A percentile compares a stretch with the other conserved stretches of the same genome.
Evolutionary conservation across 1,284 basidiomycete genomes (phyloP).

Genomic region (Cryptococcus jaspeensis): DNA sequence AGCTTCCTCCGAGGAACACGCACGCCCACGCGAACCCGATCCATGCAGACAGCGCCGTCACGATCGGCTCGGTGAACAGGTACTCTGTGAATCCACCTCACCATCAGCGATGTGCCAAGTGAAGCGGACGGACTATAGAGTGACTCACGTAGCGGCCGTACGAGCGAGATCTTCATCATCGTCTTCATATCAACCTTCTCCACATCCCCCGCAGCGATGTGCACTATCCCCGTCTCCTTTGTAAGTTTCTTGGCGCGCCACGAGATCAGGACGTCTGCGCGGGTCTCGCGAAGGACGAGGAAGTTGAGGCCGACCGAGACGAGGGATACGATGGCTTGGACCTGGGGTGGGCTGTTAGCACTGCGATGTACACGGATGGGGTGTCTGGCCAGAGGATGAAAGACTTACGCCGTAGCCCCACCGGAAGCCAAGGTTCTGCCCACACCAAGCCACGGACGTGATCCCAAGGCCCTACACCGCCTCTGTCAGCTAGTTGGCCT

Average conservation of each 20-base stretch:
- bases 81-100: conserved; percentile 32
- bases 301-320: conserved; percentile 34
- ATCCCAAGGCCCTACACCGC: conserved; percentile 30
- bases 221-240: conserved; percentile 44
- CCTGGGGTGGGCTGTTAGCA: background rate
- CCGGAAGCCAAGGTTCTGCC: conserved; percentile 27
- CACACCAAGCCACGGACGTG: conserved; percentile 32
- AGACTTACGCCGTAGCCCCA: conserved; percentile 43
- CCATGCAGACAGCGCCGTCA: conserved; percentile 51
- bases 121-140: no score
- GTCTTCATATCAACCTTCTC: conserved; percentile 39
- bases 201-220: conserved; percentile 43
- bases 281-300: conserved; percentile 47
- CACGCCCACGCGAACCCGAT: conserved; percentile 50
- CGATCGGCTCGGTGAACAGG: conserved; percentile 54
- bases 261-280: conserved; percentile 53
- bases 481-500: background rate
- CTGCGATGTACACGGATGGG: background rate
- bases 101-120: background rate
- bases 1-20: conserved; percentile 42
- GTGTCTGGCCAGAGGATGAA: background rate
- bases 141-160: conserved; percentile 43
- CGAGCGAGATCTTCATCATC: conserved; percentile 41
- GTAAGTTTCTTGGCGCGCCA: conserved; percentile 47
- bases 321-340: conserved; percentile 32